Percentiles rank a stretch among this genome's conserved stretches.
These are phyloP conservation scores for Aegilops bicornis DNA, from an alignment of 176 grass and related monocot species.

Conservation along the genomic window DNA sequence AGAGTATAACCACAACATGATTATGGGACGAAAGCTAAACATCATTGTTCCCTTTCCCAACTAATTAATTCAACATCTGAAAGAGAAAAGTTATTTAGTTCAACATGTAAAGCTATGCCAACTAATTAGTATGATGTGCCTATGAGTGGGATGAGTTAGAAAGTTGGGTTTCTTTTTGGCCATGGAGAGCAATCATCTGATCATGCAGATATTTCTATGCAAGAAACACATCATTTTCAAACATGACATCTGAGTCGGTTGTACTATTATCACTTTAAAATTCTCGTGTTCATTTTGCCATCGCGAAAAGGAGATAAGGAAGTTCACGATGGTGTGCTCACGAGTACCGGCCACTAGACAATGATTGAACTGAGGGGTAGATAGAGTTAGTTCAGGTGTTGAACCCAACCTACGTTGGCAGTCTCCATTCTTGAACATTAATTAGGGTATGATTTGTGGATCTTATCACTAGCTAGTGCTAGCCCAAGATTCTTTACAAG, in stretches of 20 bases:
- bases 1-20: background rate
- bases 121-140: slow-evolving; percentile 24
- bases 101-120: background rate
- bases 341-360: slow-evolving; percentile 9
- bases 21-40: slow-evolving; percentile 36
- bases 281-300: background rate
- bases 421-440: background rate
- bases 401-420: background rate
- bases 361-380: background rate
- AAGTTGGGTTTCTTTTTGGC: slow-evolving; percentile 36
- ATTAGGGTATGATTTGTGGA: slow-evolving; percentile 25
- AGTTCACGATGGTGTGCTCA: slow-evolving; percentile 36
- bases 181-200: background rate
- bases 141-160: slow-evolving; percentile 52
- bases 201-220: background rate
- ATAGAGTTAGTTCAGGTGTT: slow-evolving; percentile 7
- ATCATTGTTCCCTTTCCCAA: slow-evolving; percentile 37
- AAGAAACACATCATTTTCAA: slow-evolving; percentile 21
- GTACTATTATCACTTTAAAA: slow-evolving; percentile 16
- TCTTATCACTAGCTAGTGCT: background rate
- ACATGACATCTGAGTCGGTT: slow-evolving; percentile 42
- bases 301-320: background rate
- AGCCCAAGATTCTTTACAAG: background rate
- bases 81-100: background rate
- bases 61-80: background rate